These are phyloP conservation scores for Knoxdaviesia proteae DNA, from an alignment of 2,329 filamentous ascomycete species.

Conservation along the genomic window DNA sequence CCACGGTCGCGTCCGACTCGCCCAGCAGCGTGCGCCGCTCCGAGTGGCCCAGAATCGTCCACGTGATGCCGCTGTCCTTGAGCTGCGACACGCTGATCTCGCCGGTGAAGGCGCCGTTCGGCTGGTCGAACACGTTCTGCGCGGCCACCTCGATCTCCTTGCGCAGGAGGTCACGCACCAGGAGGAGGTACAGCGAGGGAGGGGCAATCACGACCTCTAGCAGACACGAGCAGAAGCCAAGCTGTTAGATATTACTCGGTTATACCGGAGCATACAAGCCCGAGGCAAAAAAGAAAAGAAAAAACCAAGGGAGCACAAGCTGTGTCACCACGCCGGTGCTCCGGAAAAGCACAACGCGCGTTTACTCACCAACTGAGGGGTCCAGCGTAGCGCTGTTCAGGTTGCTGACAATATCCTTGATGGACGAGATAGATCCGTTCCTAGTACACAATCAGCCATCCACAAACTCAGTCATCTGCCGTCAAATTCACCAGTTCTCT, in stretches of 20 bases:
- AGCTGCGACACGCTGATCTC: constrained; percentile 89
- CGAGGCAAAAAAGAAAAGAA: too few relatives aligned
- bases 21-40: constrained; percentile 80
- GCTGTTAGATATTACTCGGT: too few relatives aligned
- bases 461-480: too few relatives aligned
- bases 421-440: constrained; percentile 82
- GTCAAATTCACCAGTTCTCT: too few relatives aligned
- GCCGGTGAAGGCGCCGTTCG: constrained; percentile 89
- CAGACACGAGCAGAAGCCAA: background rate
- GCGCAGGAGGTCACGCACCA: constrained; percentile 61
- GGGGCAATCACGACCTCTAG: constrained; percentile 89
- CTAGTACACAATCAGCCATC: constrained; percentile 20
- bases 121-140: constrained; percentile 96
- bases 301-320: background rate
- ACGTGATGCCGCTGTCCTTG: constrained; percentile 69
- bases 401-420: constrained; percentile 76
- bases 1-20: constrained; percentile 71
- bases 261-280: too few relatives aligned
- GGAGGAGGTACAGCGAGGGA: constrained; percentile 73
- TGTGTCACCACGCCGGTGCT: constrained; percentile 1
- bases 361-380: constrained; percentile 43
- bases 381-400: constrained; percentile 74
- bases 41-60: constrained; percentile 84
- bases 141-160: constrained; percentile 66
- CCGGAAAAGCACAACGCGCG: background rate